Base-by-base conservation (phyloP, 176 grass and related monocot species). In the Elaeis guineensis region DNA sequence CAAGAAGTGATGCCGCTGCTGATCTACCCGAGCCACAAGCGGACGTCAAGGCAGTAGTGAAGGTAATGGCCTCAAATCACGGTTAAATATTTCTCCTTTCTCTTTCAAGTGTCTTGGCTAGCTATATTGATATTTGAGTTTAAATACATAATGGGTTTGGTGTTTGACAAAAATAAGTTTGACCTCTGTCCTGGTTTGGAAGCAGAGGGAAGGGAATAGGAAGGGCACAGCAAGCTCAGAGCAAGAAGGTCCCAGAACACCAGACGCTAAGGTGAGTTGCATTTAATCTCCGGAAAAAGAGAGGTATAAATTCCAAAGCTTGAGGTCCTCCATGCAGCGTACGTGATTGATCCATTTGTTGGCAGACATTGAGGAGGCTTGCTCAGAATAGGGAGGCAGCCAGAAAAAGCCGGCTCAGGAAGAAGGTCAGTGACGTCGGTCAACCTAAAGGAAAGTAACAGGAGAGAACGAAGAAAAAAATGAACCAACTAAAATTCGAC, bases 301-400 rank as follows among this genome's bases (percentile, higher is more conserved):
- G 35, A 44, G 35, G 35, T 44, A 44, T 12, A 44, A 12, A 44
- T 6, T 26, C 35, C 9, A 44, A 9, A 44, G 35, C 9, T 44
- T 44, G 2, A 44, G 11, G 5, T 44, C 35, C 6, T 44, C 35
- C 35, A 44, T 14, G 35, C 35, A 44, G 35, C 35, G 35, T 12
- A 44, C 54, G 63, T 61, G 51, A 63, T 20, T 55, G 16, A 7
- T 58, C 19, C 54, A 49, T 74, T 12, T 69, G 0, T 20, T 23
- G 69, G 73, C 71, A 95, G 90, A 87, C 64, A 17, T 54, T 95
- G 64, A 82, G 90, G 65, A 82, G 90, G 71, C 90, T 95, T 68
- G 90, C 86, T 25, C 90, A 95, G 69, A 95, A 95, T 74, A 84
- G 90, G 81, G 90, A 95, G 66, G 90, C 90, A 32, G 90, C 90